These are phyloP conservation scores for Cercospora sesami DNA, from an alignment of 2,329 filamentous ascomycete genomes.

Conservation along the genomic window DNA sequence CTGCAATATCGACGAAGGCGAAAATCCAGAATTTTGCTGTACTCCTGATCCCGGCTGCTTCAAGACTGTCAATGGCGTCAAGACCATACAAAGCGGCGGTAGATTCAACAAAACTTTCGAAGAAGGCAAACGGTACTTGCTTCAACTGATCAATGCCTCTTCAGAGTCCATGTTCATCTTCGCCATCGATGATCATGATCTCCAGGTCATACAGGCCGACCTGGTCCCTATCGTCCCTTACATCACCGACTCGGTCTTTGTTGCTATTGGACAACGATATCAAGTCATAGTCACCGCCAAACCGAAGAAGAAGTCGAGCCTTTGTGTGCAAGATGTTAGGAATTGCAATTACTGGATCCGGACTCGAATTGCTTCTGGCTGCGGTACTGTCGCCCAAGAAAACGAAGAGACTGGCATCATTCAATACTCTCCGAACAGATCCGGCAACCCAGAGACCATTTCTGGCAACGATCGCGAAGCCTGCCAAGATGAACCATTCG, in stretches of 20 bases:
- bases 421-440: constrained; percentile 26
- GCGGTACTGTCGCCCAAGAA: constrained; percentile 35
- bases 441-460: constrained; percentile 22
- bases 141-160: constrained; percentile 47
- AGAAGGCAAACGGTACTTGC: constrained; percentile 45
- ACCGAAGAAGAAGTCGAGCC: constrained; percentile 11
- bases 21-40: constrained; percentile 23
- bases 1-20: constrained; percentile 3
- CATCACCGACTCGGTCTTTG: constrained; percentile 38
- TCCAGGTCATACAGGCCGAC: constrained; percentile 48
- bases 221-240: constrained; percentile 49
- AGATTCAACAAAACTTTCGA: constrained; percentile 15
- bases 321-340: not conserved
- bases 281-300: constrained; percentile 38
- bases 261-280: constrained; percentile 40
- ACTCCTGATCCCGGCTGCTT: constrained; percentile 21
- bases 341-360: constrained; percentile 36
- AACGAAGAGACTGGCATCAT: constrained; percentile 32
- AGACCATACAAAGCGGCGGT: constrained; percentile 11
- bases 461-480: constrained; percentile 23
- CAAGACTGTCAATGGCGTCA: constrained; percentile 39
- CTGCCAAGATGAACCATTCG: constrained; percentile 34
- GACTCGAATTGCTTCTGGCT: constrained; percentile 29
- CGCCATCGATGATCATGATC: constrained; percentile 44
- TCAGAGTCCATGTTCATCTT: constrained; percentile 43